Evolutionary conservation across 768 basidiomycete species (phyloP), one percentile per base, ranked within the genome.

Genomic region (Pleurotus cornucopiae): DNA sequence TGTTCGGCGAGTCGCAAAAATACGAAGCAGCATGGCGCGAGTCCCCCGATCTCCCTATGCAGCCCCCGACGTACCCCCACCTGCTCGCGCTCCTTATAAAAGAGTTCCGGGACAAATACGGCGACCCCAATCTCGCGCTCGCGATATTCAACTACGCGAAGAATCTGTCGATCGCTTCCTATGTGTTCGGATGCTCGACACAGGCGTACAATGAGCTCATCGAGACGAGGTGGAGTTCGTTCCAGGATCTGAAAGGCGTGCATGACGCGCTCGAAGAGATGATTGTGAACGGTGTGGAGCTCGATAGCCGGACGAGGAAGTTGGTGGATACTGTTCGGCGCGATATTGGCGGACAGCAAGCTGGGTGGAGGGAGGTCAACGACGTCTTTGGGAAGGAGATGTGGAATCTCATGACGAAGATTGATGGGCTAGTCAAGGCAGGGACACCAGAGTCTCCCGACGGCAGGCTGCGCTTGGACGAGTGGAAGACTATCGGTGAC

Each of bases 101-200:
- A 23, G 76, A 82, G 9, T 88, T 94, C 66, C 83, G 94, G 20
- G 87, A 86, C 62, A 86, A 83, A 49, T 94, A 89, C 68, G 69
- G 69, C 14, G 86, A 94, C 58, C 93, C 94, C 1, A 79, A 92
- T 63, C 78, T 93, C 23, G 86, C 94, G 1, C 79, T 98, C 14
- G 78, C 86, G 16, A 78, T 96, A 21, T 98, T 97, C 73, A 76
- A 86, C 49, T 80, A 94, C 67, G 89, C 92, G 0, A 82, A 85
- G 40, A 79, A 79, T 40, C 79, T 85, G 3, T 91, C 89, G 1
- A 81, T 88, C 48, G 77, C 85, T 3, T 92, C 89, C 4, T 98
- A 91, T 68, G 87, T 95, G 26, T 86, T 87, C 63, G 95, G 94
- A 2, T 98, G 95, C 69, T 88, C 91, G 7, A 89, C 94, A 0